These are phyloP conservation scores for Evernia prunastri DNA, from an alignment of 495 filamentous ascomycete genomes.

Conservation along the genomic window DNA sequence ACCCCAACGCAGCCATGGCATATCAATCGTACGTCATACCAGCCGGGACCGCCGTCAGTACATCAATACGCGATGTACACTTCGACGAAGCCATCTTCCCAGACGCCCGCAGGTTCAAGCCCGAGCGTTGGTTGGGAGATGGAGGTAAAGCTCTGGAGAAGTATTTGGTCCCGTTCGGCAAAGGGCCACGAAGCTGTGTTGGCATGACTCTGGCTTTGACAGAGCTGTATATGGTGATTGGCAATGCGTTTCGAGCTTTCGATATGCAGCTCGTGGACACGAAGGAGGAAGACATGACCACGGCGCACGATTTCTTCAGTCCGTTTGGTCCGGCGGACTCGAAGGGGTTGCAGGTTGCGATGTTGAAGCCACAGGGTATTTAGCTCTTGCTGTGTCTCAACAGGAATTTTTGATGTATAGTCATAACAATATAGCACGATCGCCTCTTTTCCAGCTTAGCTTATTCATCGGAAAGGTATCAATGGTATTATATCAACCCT, in stretches of 20 bases:
- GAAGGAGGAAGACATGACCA: constrained; percentile 7
- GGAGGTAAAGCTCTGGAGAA: constrained; percentile 30
- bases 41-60: constrained; percentile 34
- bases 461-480: no score
- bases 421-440: no score
- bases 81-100: constrained; percentile 18
- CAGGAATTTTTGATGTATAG: no score
- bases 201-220: constrained; percentile 17
- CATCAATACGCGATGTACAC: constrained; percentile 27
- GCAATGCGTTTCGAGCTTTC: not conserved
- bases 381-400: no score
- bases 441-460: no score
- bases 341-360: constrained; percentile 6
- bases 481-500: no score
- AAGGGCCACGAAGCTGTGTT: constrained; percentile 20
- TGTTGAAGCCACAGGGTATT: no score
- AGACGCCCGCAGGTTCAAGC: constrained; percentile 19
- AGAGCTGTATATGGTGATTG: constrained; percentile 11
- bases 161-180: constrained; percentile 20
- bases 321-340: not conserved
- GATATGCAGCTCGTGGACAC: constrained; percentile 7
- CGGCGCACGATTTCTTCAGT: constrained; percentile 13
- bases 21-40: constrained; percentile 2
- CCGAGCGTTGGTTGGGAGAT: constrained; percentile 27
- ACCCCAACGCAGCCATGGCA: constrained; percentile 33